Evolutionary conservation across 1,284 basidiomycete species (phyloP).

Genomic region (Heterobasidion occidentale): DNA sequence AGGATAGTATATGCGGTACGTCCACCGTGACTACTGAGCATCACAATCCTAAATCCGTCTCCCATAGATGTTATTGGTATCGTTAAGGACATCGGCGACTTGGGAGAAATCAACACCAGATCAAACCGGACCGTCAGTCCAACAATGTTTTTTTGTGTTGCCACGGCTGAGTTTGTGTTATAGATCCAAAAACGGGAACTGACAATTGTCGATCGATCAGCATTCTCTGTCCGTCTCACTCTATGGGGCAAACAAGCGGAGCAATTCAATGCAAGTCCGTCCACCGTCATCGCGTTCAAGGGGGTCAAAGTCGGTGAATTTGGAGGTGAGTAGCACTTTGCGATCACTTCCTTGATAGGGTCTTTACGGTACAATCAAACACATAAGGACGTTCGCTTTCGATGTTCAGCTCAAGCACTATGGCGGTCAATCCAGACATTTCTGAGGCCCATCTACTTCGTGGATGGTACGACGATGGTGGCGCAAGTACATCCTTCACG

Average conservation of each 20-base stretch:
- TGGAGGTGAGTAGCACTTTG: slow-evolving; percentile 47
- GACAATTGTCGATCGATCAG: slow-evolving; percentile 81
- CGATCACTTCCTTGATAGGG: no score
- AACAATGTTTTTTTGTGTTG: slow-evolving; percentile 13
- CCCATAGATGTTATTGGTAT: slow-evolving; percentile 76
- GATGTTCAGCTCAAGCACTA: slow-evolving; percentile 58
- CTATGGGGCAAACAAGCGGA: slow-evolving; percentile 97
- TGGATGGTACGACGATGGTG: slow-evolving; percentile 86
- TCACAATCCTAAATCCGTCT: neutral
- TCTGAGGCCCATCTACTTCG: slow-evolving; percentile 79
- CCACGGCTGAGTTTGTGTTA: neutral
- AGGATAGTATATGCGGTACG: slow-evolving; percentile 76
- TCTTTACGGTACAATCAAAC: no score
- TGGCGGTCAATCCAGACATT: slow-evolving; percentile 86
- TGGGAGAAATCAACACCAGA: slow-evolving; percentile 69
- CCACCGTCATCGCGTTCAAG: slow-evolving; percentile 88
- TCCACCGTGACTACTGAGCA: slow-evolving; percentile 8
- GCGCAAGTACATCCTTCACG: slow-evolving; percentile 57
- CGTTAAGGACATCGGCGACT: slow-evolving; percentile 70
- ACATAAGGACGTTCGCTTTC: slow-evolving; percentile 71
- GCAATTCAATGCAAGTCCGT: slow-evolving; percentile 50
- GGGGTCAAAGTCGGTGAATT: slow-evolving; percentile 94
- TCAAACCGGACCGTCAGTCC: slow-evolving; percentile 52
- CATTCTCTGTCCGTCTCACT: slow-evolving; percentile 79
- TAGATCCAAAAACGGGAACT: slow-evolving; percentile 86